Evolutionary conservation across 352 stramenopile genomes (phyloP).

Genomic region (Globisporangium apiculatum): DNA sequence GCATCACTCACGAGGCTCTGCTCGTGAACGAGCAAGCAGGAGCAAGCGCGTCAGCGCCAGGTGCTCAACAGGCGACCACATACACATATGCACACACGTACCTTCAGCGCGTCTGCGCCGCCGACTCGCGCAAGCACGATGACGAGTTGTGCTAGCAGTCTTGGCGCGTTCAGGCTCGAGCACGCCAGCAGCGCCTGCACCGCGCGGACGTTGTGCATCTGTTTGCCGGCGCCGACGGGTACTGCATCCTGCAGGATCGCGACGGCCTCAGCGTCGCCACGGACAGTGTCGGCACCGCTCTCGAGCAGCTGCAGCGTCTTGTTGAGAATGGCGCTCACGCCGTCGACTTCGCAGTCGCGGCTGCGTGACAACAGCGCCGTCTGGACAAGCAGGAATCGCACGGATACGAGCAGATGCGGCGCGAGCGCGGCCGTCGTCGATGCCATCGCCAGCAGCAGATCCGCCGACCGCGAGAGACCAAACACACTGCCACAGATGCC

Average conservation of each 20-base stretch:
- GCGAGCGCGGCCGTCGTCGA: constrained; percentile 19
- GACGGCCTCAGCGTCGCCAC: constrained; percentile 5
- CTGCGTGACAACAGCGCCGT: constrained; percentile 24
- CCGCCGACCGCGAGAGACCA: constrained; percentile 32
- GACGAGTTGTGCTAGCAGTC: constrained; percentile 23
- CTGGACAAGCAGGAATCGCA: constrained; percentile 36
- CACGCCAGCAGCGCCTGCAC: constrained; percentile 28
- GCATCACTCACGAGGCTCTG: constrained; percentile 20
- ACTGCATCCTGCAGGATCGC: constrained; percentile 24
- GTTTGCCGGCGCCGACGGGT: constrained; percentile 10
- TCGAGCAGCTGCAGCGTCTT: constrained; percentile 14
- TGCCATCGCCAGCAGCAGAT: constrained; percentile 30
- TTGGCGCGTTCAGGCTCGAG: constrained; percentile 16
- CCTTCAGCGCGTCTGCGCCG: constrained; percentile 33
- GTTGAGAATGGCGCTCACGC: constrained; percentile 23
- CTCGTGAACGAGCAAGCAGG: no score
- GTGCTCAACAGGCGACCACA: background rate
- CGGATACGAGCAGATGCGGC: constrained; percentile 19
- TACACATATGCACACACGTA: constrained; percentile 9
- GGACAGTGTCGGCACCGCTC: background rate
- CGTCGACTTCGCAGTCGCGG: constrained; percentile 24
- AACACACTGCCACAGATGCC: constrained; percentile 10
- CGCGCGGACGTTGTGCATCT: constrained; percentile 11
- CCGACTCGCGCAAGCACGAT: constrained; percentile 28
- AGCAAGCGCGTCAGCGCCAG: constrained; percentile 4